A percentile compares a stretch with the other conserved stretches of the same genome.
Conservation (phyloP, 2,329 filamentous ascomycete genomes). For the Polytolypa hystricis region DNA sequence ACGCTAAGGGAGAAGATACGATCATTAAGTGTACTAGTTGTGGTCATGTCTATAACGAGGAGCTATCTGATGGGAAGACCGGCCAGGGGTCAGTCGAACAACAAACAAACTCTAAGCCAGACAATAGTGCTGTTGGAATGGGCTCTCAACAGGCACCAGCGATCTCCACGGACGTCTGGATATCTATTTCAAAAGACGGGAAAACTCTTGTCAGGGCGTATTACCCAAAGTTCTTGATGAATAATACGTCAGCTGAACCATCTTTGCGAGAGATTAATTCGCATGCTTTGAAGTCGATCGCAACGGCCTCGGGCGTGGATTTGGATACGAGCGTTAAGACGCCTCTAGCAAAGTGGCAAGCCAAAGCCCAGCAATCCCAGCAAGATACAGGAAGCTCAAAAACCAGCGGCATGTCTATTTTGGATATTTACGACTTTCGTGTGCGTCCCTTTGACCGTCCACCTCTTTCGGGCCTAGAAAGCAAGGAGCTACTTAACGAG, state of each 20-base stretch:
- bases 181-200: slow-evolving; percentile 43
- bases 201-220: slow-evolving; percentile 59
- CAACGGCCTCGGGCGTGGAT: slow-evolving; percentile 44
- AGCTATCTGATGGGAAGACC: slow-evolving; percentile 51
- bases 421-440: slow-evolving; percentile 32
- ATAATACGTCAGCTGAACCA: slow-evolving; percentile 20
- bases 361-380: slow-evolving; percentile 21
- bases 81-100: slow-evolving; percentile 18
- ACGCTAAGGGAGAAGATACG: slow-evolving; percentile 70
- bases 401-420: slow-evolving; percentile 11
- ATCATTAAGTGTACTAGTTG: slow-evolving; percentile 67
- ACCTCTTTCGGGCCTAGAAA: slow-evolving; percentile 26
- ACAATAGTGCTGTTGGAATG: slow-evolving; percentile 4
- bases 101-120: slow-evolving; percentile 1
- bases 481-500: slow-evolving; percentile 10
- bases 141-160: slow-evolving; percentile 17
- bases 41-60: slow-evolving; percentile 72
- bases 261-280: slow-evolving; percentile 39
- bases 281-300: slow-evolving; percentile 52
- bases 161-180: slow-evolving; percentile 30
- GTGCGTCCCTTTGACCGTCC: slow-evolving; percentile 30
- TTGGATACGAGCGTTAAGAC: slow-evolving; percentile 62
- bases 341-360: slow-evolving; percentile 42
- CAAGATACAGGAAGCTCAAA: background rate
- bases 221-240: slow-evolving; percentile 43